Evolutionary conservation across 208 protist species (phyloP).

Genomic region (Crithidia sp.): DNA sequence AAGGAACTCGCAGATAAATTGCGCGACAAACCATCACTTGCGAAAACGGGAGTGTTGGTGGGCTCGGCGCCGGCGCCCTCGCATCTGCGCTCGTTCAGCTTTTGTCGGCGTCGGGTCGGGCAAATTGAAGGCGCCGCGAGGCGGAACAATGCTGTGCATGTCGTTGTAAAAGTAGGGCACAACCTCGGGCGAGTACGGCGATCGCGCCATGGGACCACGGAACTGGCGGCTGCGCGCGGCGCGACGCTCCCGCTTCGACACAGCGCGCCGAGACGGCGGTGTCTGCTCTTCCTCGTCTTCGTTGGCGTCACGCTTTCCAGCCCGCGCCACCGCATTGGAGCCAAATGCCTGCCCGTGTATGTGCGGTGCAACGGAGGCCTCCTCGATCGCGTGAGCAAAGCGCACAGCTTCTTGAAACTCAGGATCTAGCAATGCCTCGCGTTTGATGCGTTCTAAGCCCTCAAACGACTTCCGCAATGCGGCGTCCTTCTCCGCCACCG

Average conservation of each 20-base stretch:
- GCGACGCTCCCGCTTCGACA: constrained; percentile 29
- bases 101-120: constrained; percentile 53
- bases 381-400: constrained; percentile 59
- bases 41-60: constrained; percentile 32
- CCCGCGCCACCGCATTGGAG: not conserved
- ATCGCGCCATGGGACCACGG: constrained; percentile 28
- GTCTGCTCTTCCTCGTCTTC: not conserved
- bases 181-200: constrained; percentile 53
- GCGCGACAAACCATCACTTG: constrained; percentile 19
- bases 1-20: not conserved
- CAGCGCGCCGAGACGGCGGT: not conserved
- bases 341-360: constrained; percentile 23
- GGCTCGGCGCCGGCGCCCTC: constrained; percentile 26
- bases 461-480: constrained; percentile 51
- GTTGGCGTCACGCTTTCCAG: not conserved
- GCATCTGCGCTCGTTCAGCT: constrained; percentile 45
- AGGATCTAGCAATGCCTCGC: constrained; percentile 66
- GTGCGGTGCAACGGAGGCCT: constrained; percentile 41
- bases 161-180: constrained; percentile 80
- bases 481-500: constrained; percentile 49
- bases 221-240: constrained; percentile 16
- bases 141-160: constrained; percentile 64
- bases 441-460: constrained; percentile 76
- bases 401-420: constrained; percentile 76
- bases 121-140: constrained; percentile 69